phyloP scores from a whole-genome alignment of 306 rosid genomes.

The Boehmeria nivea region DNA sequence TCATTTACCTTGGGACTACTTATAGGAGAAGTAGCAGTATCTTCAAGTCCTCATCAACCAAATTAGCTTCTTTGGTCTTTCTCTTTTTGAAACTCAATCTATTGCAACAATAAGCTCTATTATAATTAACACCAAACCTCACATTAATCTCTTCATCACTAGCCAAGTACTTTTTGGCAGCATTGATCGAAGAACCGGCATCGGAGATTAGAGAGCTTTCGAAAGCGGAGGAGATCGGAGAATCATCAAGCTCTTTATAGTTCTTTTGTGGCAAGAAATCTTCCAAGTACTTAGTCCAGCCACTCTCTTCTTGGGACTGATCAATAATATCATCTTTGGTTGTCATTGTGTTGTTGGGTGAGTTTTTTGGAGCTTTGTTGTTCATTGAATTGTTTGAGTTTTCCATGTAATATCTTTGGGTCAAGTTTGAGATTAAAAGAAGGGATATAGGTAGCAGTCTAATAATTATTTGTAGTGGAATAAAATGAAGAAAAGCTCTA shows the following conservation, averaged over 20 bases:
- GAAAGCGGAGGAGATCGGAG: constrained; percentile 19
- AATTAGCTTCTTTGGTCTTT: constrained; percentile 26
- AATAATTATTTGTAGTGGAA: constrained; percentile 10
- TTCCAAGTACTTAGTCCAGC: constrained; percentile 78
- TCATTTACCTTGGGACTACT: constrained; percentile 55
- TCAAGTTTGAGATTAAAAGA: neutral
- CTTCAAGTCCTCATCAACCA: constrained; percentile 68
- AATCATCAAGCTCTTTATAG: constrained; percentile 6
- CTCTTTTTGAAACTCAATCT: constrained; percentile 44
- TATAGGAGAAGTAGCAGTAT: constrained; percentile 86
- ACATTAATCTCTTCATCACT: neutral
- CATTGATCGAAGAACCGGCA: constrained; percentile 38
- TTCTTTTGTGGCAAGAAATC: constrained; percentile 40
- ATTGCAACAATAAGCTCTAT: constrained; percentile 6
- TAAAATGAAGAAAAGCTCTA: neutral
- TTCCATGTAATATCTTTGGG: constrained; percentile 7
- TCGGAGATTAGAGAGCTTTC: constrained; percentile 34
- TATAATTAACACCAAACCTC: constrained; percentile 4
- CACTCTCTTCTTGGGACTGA: constrained; percentile 60
- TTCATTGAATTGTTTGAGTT: constrained; percentile 30
- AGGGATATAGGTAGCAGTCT: neutral
- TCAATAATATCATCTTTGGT: neutral
- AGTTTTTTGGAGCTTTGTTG: constrained; percentile 12
- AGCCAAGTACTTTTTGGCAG: constrained; percentile 8
- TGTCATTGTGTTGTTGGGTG: constrained; percentile 21